A percentile compares a stretch with the other conserved stretches of the same genome.
These are phyloP conservation scores for Herpetospermum pedunculosum DNA, from an alignment of 306 rosid genomes.

Conservation along the genomic window DNA sequence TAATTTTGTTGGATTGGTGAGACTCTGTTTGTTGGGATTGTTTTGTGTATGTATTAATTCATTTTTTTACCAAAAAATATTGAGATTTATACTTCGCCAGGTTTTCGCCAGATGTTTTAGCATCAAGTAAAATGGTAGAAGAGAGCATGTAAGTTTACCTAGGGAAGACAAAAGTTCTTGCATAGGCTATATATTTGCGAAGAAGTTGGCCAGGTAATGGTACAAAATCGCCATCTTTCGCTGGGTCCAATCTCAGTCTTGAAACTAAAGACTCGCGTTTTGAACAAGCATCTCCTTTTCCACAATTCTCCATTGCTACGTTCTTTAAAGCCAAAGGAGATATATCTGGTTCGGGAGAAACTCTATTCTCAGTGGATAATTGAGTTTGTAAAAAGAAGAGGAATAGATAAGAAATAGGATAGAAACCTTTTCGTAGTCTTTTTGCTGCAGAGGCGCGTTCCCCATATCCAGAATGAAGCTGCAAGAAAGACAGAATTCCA, in stretches of 20 bases:
- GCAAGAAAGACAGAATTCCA: slow-evolving; percentile 19
- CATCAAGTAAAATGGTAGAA: slow-evolving; percentile 7
- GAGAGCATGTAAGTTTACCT: slow-evolving; percentile 43
- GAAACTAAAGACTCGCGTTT: slow-evolving; percentile 54
- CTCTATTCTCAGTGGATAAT: slow-evolving; percentile 10
- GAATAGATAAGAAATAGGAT: neutral
- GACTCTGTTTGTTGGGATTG: no score
- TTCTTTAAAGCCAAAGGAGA: slow-evolving; percentile 29
- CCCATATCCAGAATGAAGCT: slow-evolving; percentile 74
- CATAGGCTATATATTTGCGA: slow-evolving; percentile 86
- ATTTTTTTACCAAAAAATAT: no score
- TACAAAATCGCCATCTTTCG: slow-evolving; percentile 53
- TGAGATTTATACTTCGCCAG: neutral
- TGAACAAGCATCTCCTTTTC: slow-evolving; percentile 27
- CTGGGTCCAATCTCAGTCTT: slow-evolving; percentile 58
- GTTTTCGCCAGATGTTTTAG: neutral
- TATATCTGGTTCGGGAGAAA: slow-evolving; percentile 22
- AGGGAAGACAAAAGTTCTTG: slow-evolving; percentile 69
- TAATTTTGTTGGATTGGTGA: no score
- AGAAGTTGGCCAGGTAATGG: slow-evolving; percentile 86
- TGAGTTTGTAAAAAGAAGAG: neutral
- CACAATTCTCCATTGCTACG: slow-evolving; percentile 34
- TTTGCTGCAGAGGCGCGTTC: slow-evolving; percentile 43
- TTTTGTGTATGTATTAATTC: no score
- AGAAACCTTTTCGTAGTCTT: slow-evolving; percentile 49